Evolutionary conservation across 2,329 filamentous ascomycete genomes (phyloP).

Genomic region (Cordyceps cateniannulata): DNA sequence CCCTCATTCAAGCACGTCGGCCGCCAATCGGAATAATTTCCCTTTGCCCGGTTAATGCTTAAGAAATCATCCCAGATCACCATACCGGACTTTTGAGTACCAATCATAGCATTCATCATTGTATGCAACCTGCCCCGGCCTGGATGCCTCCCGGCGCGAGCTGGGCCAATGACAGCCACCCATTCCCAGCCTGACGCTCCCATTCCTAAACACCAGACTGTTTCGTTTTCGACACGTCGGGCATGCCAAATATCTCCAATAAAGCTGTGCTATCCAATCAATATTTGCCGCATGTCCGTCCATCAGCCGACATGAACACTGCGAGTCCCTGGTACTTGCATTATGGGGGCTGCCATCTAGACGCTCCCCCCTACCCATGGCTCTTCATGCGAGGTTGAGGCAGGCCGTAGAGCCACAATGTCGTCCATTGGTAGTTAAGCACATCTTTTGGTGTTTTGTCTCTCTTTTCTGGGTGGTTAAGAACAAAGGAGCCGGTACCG

Average conservation of each 20-base stretch:
- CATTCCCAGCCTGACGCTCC: background rate
- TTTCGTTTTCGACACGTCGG: conserved; percentile 2
- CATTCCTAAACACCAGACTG: conserved; percentile 6
- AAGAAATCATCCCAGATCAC: background rate
- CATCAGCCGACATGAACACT: background rate
- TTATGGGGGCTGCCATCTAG: background rate
- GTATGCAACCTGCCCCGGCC: background rate
- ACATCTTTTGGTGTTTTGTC: background rate
- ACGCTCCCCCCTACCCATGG: background rate
- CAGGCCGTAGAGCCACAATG: background rate
- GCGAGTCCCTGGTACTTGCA: background rate
- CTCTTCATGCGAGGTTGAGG: background rate
- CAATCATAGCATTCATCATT: background rate
- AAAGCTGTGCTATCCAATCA: background rate
- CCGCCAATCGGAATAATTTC: background rate
- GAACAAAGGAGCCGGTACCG: background rate
- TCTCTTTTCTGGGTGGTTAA: no score
- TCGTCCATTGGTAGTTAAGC: background rate
- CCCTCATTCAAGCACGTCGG: background rate
- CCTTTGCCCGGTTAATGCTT: background rate
- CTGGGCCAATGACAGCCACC: background rate
- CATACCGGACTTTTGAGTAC: background rate
- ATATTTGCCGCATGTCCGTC: background rate
- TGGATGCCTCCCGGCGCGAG: background rate
- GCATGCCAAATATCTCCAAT: background rate